phyloP scores from a whole-genome alignment of 176 grass and related monocot genomes.

The Eragrostis nindensis region DNA sequence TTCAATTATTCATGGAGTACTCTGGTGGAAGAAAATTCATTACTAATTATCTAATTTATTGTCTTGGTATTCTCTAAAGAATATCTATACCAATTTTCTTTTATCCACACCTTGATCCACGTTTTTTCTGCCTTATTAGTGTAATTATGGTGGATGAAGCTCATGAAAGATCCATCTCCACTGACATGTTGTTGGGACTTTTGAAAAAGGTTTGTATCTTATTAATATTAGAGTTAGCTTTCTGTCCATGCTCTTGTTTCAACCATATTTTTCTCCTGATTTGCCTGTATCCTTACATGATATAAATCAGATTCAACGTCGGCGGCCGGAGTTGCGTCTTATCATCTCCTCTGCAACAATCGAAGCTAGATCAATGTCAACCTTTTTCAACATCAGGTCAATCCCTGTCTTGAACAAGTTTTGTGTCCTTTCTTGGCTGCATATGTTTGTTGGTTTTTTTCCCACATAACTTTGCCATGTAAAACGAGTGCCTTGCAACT shows the following conservation, averaged over 20 bases:
- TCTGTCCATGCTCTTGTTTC: slow-evolving; percentile 29
- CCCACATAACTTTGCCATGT: slow-evolving; percentile 2
- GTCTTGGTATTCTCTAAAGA: background rate
- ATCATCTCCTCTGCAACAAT: slow-evolving; percentile 99
- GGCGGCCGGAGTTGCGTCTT: slow-evolving; percentile 71
- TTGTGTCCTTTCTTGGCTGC: slow-evolving; percentile 26
- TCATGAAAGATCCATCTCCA: slow-evolving; percentile 98
- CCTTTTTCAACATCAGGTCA: slow-evolving; percentile 90
- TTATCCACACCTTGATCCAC: slow-evolving; percentile 18
- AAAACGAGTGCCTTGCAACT: background rate
- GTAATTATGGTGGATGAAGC: slow-evolving; percentile 99
- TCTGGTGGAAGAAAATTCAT: slow-evolving; percentile 14
- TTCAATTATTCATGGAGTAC: slow-evolving; percentile 2
- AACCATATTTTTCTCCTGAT: slow-evolving; percentile 28
- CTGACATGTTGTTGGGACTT: slow-evolving; percentile 94
- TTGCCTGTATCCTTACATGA: background rate
- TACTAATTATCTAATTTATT: background rate
- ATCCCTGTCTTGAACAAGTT: slow-evolving; percentile 40
- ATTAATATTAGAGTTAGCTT: slow-evolving; percentile 13
- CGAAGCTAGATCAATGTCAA: slow-evolving; percentile 96
- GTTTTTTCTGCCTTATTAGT: slow-evolving; percentile 53
- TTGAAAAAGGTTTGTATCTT: slow-evolving; percentile 80
- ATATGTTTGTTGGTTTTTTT: slow-evolving; percentile 20
- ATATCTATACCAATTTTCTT: slow-evolving; percentile 22
- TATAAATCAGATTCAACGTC: slow-evolving; percentile 85